These are phyloP conservation scores for Rutidosis leptorrhynchoides DNA, from an alignment of 129 eudicot species.

Conservation along the genomic window DNA sequence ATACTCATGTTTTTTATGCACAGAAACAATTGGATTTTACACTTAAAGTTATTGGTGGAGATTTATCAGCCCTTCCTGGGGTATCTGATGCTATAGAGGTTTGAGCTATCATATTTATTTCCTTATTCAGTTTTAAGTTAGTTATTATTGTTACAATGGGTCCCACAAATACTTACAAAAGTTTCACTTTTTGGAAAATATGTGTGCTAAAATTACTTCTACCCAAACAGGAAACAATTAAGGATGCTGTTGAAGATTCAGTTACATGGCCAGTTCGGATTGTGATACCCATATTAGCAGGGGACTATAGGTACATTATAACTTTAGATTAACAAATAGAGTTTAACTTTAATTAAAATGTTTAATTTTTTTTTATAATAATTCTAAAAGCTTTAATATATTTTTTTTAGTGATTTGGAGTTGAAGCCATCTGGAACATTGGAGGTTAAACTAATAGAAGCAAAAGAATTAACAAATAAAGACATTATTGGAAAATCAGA, in stretches of 20 bases:
- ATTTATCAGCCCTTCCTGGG: constrained; percentile 80
- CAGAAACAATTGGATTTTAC: constrained; percentile 63
- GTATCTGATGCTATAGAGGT: constrained; percentile 95
- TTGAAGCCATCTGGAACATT: constrained; percentile 73
- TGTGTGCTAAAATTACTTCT: background rate
- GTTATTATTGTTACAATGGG: background rate
- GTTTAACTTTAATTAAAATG: too few relatives aligned
- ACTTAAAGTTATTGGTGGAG: constrained; percentile 94
- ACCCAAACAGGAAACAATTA: constrained; percentile 60
- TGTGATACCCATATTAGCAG: constrained; percentile 82
- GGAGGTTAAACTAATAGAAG: constrained; percentile 87
- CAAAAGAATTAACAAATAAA: constrained; percentile 79
- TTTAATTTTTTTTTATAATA: too few relatives aligned
- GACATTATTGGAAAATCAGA: constrained; percentile 92
- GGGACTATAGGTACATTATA: constrained; percentile 73
- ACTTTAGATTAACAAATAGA: too few relatives aligned
- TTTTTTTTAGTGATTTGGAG: constrained; percentile 62
- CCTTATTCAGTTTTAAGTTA: constrained; percentile 4
- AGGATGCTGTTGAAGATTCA: constrained; percentile 93
- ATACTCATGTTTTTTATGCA: constrained; percentile 11
- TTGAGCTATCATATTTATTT: constrained; percentile 24
- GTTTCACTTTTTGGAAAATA: background rate
- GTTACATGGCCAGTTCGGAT: constrained; percentile 92
- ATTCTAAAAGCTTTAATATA: too few relatives aligned
- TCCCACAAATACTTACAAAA: background rate